Conservation (phyloP, 331 rosid genomes). For the Quercus phellos region DNA sequence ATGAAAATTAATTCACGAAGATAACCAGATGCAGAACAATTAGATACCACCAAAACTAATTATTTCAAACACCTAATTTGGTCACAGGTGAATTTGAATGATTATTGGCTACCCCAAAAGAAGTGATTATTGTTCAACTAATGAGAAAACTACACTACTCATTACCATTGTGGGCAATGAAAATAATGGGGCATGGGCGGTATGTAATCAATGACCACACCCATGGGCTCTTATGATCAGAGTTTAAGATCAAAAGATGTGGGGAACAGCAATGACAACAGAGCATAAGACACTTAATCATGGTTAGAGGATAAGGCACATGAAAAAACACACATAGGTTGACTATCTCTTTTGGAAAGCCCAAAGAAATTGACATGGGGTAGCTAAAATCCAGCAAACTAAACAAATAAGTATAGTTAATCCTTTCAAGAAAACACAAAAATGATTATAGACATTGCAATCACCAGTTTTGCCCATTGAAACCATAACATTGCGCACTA, state of each 20-base stretch:
- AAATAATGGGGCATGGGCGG: neutral
- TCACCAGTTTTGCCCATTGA: neutral
- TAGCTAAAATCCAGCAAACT: neutral
- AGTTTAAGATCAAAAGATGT: neutral
- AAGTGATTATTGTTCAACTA: neutral
- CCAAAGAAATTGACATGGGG: neutral
- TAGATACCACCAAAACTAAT: too few relatives aligned
- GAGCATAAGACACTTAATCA: neutral
- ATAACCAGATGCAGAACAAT: too few relatives aligned
- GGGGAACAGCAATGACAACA: neutral
- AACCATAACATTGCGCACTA: neutral
- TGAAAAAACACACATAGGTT: neutral
- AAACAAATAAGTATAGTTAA: neutral
- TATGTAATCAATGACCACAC: neutral
- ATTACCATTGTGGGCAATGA: neutral
- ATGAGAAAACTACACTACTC: neutral
- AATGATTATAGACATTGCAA: neutral
- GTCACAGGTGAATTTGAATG: neutral
- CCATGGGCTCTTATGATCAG: neutral
- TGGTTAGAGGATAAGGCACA: neutral
- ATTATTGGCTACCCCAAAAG: neutral
- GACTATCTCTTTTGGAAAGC: neutral
- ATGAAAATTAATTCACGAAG: too few relatives aligned
- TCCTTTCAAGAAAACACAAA: neutral
- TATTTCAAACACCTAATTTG: too few relatives aligned